Base-by-base conservation (phyloP, 768 basidiomycete species). In the Mrakia frigida region DNA sequence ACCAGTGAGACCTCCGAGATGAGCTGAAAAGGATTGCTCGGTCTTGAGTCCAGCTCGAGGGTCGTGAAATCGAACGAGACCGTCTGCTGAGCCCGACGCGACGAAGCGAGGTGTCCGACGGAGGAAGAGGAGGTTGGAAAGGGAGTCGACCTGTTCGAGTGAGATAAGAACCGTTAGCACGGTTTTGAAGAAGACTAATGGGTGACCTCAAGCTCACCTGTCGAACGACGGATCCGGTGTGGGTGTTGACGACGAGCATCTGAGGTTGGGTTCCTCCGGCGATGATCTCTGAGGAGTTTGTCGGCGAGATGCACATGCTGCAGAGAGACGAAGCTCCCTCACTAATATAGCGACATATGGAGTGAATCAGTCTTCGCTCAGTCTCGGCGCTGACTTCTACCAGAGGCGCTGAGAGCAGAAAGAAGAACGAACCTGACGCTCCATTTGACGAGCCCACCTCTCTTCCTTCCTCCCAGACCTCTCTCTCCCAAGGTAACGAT, bases 171-270 rank as follows among this genome's bases (percentile, higher is more conserved):
- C n/a, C n/a, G n/a, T n/a, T n/a, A n/a, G n/a, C n/a, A n/a, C n/a
- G n/a, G n/a, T n/a, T n/a, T n/a, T n/a, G 13, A 6, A 73, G n/a
- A 53, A 53, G 43, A 31, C 7, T n/a, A n/a, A 28, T 3, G 6
- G 14, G 25, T 33, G 37, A 74, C n/a, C 5, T 56, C 13, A 10
- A 37, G 52, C 80, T 16, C 14, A 87, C 85, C 81, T 89, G 87
- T 74, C 91, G 88, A 31, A 90, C 84, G 60, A 88, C 82, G 67
- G 84, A 84, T 50, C 93, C 93, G 0, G 90, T 91, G 81, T 88
- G 84, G n/a, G 90, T 85, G 82, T 92, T 94, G 73, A 93, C 83
- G 75, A 92, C 84, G 59, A 88, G 83, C 77, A 94, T 81, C 78
- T 92, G 91, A 70, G 88, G 87, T 10, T 79, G 76, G 1, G 80